These are phyloP conservation scores for Dothistroma septosporum DNA, from an alignment of 2,329 filamentous ascomycete species.

Conservation along the genomic window DNA sequence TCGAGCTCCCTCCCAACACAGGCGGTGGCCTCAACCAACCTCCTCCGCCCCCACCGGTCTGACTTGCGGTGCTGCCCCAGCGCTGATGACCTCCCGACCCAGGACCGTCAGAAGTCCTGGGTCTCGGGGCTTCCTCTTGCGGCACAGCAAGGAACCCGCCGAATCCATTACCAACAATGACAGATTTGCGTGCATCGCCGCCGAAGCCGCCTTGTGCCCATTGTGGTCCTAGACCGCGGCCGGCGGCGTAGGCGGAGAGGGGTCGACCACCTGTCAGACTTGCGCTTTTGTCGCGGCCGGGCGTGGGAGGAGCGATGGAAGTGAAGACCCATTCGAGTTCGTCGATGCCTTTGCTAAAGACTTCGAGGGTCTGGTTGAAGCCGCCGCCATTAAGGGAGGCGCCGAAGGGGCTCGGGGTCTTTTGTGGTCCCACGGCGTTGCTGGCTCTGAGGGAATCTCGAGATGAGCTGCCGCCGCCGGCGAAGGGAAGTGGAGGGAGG, in stretches of 20 bases:
- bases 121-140: conserved; percentile 42
- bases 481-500: conserved; percentile 61
- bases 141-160: conserved; percentile 65
- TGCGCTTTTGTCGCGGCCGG: conserved; percentile 36
- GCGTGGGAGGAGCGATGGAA: conserved; percentile 49
- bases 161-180: conserved; percentile 64
- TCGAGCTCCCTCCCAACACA: conserved; percentile 23
- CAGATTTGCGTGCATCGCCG: conserved; percentile 55
- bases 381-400: conserved; percentile 20
- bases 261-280: conserved; percentile 39
- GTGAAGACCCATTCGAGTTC: conserved; percentile 67
- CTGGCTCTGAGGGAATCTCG: conserved; percentile 25
- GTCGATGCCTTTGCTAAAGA: conserved; percentile 64
- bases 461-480: conserved; percentile 36
- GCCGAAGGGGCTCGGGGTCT: conserved; percentile 1
- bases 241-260: conserved; percentile 43
- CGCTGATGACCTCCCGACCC: conserved; percentile 10
- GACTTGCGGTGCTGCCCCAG: conserved; percentile 15
- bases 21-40: conserved; percentile 31
- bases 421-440: conserved; percentile 31
- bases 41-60: not conserved
- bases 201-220: conserved; percentile 48
- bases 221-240: conserved; percentile 49
- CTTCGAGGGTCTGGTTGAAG: conserved; percentile 55
- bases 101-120: conserved; percentile 27